Evolutionary conservation across 2,329 filamentous ascomycete genomes (phyloP).

Genomic region (Aspergillus candidus): DNA sequence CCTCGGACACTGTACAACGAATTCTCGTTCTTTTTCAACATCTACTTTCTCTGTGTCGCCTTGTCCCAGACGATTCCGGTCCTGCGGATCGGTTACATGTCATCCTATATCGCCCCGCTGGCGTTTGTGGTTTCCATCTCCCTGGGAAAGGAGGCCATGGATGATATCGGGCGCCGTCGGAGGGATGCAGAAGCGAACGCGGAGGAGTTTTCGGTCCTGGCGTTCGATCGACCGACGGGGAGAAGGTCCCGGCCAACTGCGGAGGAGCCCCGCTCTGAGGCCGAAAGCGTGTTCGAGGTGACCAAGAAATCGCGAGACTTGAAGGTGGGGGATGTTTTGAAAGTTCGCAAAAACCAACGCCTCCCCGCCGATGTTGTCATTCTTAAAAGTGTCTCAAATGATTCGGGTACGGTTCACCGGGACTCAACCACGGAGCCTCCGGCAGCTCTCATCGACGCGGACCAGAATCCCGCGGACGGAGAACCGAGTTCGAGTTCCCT

Average conservation of each 20-base stretch:
- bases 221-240: constrained; percentile 50
- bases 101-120: constrained; percentile 87
- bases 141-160: constrained; percentile 88
- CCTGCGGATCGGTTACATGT: constrained; percentile 86
- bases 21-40: constrained; percentile 99
- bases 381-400: constrained; percentile 69
- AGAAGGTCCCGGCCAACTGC: constrained; percentile 5
- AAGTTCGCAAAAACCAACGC: constrained; percentile 83
- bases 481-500: constrained; percentile 12
- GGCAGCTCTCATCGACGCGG: constrained; percentile 22
- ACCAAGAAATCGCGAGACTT: constrained; percentile 79
- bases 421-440: constrained; percentile 17
- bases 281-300: constrained; percentile 54
- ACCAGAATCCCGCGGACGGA: constrained; percentile 10
- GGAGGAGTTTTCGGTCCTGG: constrained; percentile 74
- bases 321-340: constrained; percentile 92
- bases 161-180: constrained; percentile 79
- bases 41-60: constrained; percentile 95
- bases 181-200: constrained; percentile 93
- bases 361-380: constrained; percentile 94
- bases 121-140: constrained; percentile 90
- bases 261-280: constrained; percentile 9
- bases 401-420: constrained; percentile 27
- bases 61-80: constrained; percentile 87
- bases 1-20: constrained; percentile 95